A percentile compares a stretch with the other conserved stretches of the same genome.
These are phyloP conservation scores for Xylariaceae sp. DNA, from an alignment of 2,329 filamentous ascomycete species.

Conservation along the genomic window DNA sequence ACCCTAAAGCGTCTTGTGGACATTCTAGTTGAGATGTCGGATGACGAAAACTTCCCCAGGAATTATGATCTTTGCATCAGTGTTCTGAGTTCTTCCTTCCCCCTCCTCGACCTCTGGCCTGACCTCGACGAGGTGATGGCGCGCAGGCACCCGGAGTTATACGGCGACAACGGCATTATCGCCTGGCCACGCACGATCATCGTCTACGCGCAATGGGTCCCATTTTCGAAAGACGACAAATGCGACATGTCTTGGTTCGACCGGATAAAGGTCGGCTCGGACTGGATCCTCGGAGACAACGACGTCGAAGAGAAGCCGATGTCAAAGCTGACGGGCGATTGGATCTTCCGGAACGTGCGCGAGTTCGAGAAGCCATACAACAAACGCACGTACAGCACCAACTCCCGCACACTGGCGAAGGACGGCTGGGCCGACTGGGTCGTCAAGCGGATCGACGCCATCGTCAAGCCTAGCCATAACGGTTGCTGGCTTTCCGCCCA, in stretches of 20 bases:
- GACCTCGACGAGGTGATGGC: constrained; percentile 34
- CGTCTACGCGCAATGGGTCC: constrained; percentile 46
- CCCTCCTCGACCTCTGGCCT: constrained; percentile 34
- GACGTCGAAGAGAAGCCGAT: constrained; percentile 38
- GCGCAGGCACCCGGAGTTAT: constrained; percentile 33
- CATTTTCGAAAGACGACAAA: constrained; percentile 33
- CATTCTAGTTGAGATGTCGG: constrained; percentile 40
- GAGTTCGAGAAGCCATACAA: constrained; percentile 46
- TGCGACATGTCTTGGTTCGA: constrained; percentile 33
- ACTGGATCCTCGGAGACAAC: constrained; percentile 32
- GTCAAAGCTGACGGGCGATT: constrained; percentile 39
- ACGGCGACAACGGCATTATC: constrained; percentile 33
- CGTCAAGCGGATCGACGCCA: constrained; percentile 33
- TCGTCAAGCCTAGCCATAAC: constrained; percentile 34
- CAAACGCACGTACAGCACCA: constrained; percentile 42
- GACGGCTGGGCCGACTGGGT: constrained; percentile 39
- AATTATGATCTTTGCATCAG: constrained; percentile 44
- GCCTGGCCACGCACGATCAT: constrained; percentile 38
- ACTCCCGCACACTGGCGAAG: constrained; percentile 36
- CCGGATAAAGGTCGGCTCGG: constrained; percentile 35
- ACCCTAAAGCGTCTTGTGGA: constrained; percentile 36
- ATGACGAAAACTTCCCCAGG: constrained; percentile 38
- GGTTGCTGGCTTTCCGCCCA: constrained; percentile 41
- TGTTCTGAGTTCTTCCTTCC: constrained; percentile 38
- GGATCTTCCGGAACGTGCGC: constrained; percentile 42